These are phyloP conservation scores for Heterobasidion irregulare DNA, from an alignment of 1,284 basidiomycete species.

Conservation along the genomic window DNA sequence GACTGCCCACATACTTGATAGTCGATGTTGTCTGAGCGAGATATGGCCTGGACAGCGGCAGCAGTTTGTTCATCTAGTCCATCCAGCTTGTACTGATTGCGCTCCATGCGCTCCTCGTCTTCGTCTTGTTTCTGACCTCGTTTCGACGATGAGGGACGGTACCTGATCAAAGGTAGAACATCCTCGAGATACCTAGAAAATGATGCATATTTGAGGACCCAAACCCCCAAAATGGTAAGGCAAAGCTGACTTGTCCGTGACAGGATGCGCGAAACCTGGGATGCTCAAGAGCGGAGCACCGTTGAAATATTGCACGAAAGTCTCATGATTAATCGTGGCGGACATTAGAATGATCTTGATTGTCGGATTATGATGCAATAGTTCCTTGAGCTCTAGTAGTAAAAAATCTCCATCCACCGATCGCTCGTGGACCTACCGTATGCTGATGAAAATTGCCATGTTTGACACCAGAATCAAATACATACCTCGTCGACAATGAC, in stretches of 20 bases:
- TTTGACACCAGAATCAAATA: background rate
- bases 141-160: constrained; percentile 29
- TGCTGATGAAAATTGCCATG: background rate
- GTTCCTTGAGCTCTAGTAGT: constrained; percentile 76
- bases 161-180: constrained; percentile 48
- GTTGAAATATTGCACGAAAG: constrained; percentile 76
- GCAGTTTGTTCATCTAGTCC: constrained; percentile 49
- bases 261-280: constrained; percentile 78
- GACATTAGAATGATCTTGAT: constrained; percentile 86
- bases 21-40: constrained; percentile 62
- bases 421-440: constrained; percentile 79
- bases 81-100: constrained; percentile 37
- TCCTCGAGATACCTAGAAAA: constrained; percentile 72
- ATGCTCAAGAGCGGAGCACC: constrained; percentile 79
- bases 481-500: constrained; percentile 86
- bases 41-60: constrained; percentile 53
- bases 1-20: constrained; percentile 42
- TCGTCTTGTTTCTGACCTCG: constrained; percentile 33
- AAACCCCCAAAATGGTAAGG: too few relatives aligned
- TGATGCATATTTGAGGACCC: background rate
- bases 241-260: constrained; percentile 55
- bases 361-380: constrained; percentile 60
- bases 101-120: constrained; percentile 38
- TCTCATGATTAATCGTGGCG: constrained; percentile 85
- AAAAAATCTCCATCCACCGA: constrained; percentile 89